These are phyloP conservation scores for Alternaria viburni DNA, from an alignment of 2,329 filamentous ascomycete genomes.

Conservation along the genomic window DNA sequence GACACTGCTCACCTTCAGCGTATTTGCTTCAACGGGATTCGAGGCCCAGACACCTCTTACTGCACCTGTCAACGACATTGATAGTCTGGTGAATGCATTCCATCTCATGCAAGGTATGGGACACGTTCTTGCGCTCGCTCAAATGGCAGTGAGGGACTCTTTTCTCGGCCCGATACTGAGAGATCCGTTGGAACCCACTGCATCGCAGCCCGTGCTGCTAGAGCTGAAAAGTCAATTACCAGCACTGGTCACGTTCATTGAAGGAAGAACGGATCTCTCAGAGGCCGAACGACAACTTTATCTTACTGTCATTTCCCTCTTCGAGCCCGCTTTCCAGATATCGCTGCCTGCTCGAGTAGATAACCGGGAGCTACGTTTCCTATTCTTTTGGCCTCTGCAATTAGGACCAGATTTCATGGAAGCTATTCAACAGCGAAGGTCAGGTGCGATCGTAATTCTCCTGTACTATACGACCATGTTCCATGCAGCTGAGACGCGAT, in stretches of 20 bases:
- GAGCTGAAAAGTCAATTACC: slow-evolving; percentile 31
- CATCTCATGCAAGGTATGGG: slow-evolving; percentile 45
- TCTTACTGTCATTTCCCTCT: slow-evolving; percentile 20
- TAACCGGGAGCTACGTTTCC: slow-evolving; percentile 44
- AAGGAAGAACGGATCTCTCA: slow-evolving; percentile 25
- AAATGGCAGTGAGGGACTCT: slow-evolving; percentile 24
- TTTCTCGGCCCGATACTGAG: slow-evolving; percentile 33
- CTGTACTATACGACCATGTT: slow-evolving; percentile 49
- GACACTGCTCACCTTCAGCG: slow-evolving; percentile 37
- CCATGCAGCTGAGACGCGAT: slow-evolving; percentile 40
- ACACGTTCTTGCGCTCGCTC: slow-evolving; percentile 33
- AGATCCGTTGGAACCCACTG: slow-evolving; percentile 24
- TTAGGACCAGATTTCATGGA: slow-evolving; percentile 41
- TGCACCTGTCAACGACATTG: slow-evolving; percentile 25
- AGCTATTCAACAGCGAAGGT: slow-evolving; percentile 38
- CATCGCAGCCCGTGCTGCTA: slow-evolving; percentile 37
- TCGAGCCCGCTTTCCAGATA: slow-evolving; percentile 29
- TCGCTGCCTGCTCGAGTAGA: slow-evolving; percentile 32
- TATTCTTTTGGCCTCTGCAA: slow-evolving; percentile 49
- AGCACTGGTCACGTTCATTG: slow-evolving; percentile 25
- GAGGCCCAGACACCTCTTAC: slow-evolving; percentile 21
- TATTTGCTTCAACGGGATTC: slow-evolving; percentile 40
- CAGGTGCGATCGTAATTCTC: slow-evolving; percentile 47
- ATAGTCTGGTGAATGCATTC: slow-evolving; percentile 44
- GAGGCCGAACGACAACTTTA: slow-evolving; percentile 23